Evolutionary conservation across 805 yeast genomes (phyloP).

Genomic region (Saturnispora sanitii): DNA sequence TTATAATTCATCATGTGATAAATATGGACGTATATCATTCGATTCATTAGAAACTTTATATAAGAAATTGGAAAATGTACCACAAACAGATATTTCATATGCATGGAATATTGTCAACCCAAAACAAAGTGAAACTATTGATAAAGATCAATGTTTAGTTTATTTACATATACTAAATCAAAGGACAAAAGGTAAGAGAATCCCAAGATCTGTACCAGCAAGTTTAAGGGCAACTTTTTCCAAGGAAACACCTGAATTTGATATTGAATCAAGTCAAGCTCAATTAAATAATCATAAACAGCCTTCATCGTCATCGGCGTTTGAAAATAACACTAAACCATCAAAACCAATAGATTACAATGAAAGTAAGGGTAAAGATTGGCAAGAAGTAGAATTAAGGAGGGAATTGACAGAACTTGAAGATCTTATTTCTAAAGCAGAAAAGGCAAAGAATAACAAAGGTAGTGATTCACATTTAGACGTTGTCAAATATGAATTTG

Average conservation of each 20-base stretch:
- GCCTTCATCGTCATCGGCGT: not conserved
- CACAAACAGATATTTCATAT: constrained; percentile 72
- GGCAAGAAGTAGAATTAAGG: constrained; percentile 84
- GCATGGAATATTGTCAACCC: constrained; percentile 97
- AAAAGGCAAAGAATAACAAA: constrained; percentile 33
- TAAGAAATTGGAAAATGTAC: constrained; percentile 58
- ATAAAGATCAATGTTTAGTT: constrained; percentile 85
- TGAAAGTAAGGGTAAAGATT: constrained; percentile 68
- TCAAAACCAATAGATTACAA: constrained; percentile 59
- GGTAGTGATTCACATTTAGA: constrained; percentile 22
- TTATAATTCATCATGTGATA: constrained; percentile 64
- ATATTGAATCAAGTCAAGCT: constrained; percentile 47
- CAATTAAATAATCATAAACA: constrained; percentile 19
- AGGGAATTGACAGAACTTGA: constrained; percentile 73
- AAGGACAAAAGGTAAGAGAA: constrained; percentile 64
- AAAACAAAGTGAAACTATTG: constrained; percentile 74
- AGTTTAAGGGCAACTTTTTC: constrained; percentile 85
- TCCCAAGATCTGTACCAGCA: constrained; percentile 93
- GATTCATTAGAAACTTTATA: constrained; percentile 63
- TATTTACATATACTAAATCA: constrained; percentile 87
- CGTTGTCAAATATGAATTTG: constrained; percentile 52
- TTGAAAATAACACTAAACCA: not conserved
- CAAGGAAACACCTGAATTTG: constrained; percentile 71
- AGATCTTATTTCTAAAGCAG: constrained; percentile 48
- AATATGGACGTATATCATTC: constrained; percentile 70